Base-by-base conservation (phyloP, 345 rosid species). In the Boechera stricta region DNA sequence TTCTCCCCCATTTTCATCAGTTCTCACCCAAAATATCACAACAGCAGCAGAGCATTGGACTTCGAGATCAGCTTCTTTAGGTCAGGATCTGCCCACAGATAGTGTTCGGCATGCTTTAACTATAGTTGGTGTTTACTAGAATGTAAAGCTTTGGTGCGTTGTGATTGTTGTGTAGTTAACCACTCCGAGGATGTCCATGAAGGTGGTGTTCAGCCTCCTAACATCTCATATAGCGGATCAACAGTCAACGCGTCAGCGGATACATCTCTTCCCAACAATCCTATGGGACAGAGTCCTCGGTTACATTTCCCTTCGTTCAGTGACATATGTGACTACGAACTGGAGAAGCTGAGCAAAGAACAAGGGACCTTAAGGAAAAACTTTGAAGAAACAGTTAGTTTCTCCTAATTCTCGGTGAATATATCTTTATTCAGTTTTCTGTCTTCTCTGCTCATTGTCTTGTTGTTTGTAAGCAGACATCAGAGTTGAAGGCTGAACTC, bases 321-420 rank as follows among this genome's bases (percentile, higher is more conserved):
- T 48, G 47, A 41, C 21, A 71, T 71, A 15, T 78, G 18, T 49
- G 67, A 72, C 28, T 41, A 49, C 35, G 68, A 78, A 52, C 38
- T 78, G 7, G 81, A 65, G 49, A 65, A 49, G 77, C 59, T 77
- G 32, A 65, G 35, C n/a, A 48, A 12, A 21, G 72, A 77, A 48
- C 56, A 64, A 31, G 77, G 45, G 41, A 2, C 6, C 5, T 13
- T 39, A 12, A 31, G 1, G 61, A 77, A 65, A 42, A 39, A 1
- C 15, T 42, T 12, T 72, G 81, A 72, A 49, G 73, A 65, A 4
- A 56, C 13, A 3, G 81, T 77, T 36, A 55, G 72, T 36, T 28
- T 77, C 42, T 61, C 28, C 15, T 39, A 3, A 12, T 13, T 59
- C 15, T 32, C 13, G 52, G 13, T 32, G 5, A 9, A 56, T 64